A percentile compares a stretch with the other conserved stretches of the same genome.
phyloP scores from a whole-genome alignment of 768 basidiomycete species.

The Tylopilus intermedius region DNA sequence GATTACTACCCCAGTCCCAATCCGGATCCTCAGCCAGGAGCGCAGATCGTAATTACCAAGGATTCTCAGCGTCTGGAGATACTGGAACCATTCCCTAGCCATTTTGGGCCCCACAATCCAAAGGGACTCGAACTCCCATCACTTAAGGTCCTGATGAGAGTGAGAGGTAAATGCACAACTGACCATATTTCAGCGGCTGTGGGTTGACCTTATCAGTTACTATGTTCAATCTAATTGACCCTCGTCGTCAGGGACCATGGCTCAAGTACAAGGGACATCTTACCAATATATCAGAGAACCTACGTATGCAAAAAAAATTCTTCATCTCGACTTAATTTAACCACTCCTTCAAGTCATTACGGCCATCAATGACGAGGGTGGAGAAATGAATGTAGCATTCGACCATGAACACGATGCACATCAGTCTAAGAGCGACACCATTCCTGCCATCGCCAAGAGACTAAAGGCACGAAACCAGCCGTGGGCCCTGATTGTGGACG shows the following conservation, averaged over 20 bases:
- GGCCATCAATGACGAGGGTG: constrained; percentile 91
- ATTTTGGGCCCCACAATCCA: constrained; percentile 51
- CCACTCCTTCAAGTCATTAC: constrained; percentile 65
- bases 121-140: constrained; percentile 70
- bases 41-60: constrained; percentile 70
- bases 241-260: constrained; percentile 76
- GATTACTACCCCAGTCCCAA: constrained; percentile 72
- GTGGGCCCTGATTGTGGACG: constrained; percentile 92
- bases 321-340: not conserved
- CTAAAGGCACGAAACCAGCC: constrained; percentile 80
- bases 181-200: constrained; percentile 98
- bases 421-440: constrained; percentile 62
- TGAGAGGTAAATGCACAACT: constrained; percentile 98
- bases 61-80: constrained; percentile 83
- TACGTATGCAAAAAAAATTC: constrained; percentile 49
- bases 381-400: constrained; percentile 87
- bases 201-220: constrained; percentile 23
- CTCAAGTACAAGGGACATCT: constrained; percentile 98
- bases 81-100: constrained; percentile 78
- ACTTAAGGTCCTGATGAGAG: constrained; percentile 82
- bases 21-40: constrained; percentile 72
- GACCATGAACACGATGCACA: constrained; percentile 55
- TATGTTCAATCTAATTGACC: constrained; percentile 1
- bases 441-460: constrained; percentile 86
- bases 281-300: constrained; percentile 93